Evolutionary conservation across 176 grass and related monocot species (phyloP).

Genomic region (Cymbopogon citratus): DNA sequence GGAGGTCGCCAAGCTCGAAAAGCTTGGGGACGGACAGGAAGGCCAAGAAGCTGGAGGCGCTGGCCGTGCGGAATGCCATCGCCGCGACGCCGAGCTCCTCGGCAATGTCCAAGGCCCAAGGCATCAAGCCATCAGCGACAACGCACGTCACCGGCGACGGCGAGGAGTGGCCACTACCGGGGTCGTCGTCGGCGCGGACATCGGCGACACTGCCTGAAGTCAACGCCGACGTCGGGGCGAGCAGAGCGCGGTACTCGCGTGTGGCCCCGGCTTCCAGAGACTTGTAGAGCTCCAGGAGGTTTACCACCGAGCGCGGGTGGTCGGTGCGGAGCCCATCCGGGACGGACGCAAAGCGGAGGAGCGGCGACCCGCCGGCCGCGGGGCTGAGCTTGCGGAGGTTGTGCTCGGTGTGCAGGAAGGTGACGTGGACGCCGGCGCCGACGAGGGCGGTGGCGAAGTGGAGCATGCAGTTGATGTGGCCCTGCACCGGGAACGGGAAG

Average conservation of each 20-base stretch:
- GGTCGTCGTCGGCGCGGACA: neutral
- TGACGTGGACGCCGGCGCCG: slow-evolving; percentile 37
- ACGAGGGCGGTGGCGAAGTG: slow-evolving; percentile 38
- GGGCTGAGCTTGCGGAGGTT: neutral
- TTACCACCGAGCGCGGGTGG: slow-evolving; percentile 5
- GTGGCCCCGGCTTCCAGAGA: neutral
- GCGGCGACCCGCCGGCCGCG: neutral
- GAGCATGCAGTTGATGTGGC: slow-evolving; percentile 49
- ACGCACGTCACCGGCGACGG: slow-evolving; percentile 47
- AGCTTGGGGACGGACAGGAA: slow-evolving; percentile 34
- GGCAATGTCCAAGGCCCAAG: slow-evolving; percentile 20
- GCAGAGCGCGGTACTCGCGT: slow-evolving; percentile 10
- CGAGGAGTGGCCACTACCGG: neutral
- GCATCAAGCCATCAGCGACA: slow-evolving; percentile 33
- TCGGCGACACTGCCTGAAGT: neutral
- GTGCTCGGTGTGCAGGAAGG: slow-evolving; percentile 46
- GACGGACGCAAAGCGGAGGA: slow-evolving; percentile 38
- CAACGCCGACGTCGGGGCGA: neutral
- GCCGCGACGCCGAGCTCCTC: slow-evolving; percentile 44
- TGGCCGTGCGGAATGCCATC: slow-evolving; percentile 41
- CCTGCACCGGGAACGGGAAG: slow-evolving; percentile 42
- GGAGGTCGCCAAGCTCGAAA: slow-evolving; percentile 20
- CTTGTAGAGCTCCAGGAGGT: neutral
- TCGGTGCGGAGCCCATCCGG: slow-evolving; percentile 43
- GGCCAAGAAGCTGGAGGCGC: slow-evolving; percentile 31